phyloP scores from a whole-genome alignment of 2,329 filamentous ascomycete species.

The Tolypocladium capitatum region DNA sequence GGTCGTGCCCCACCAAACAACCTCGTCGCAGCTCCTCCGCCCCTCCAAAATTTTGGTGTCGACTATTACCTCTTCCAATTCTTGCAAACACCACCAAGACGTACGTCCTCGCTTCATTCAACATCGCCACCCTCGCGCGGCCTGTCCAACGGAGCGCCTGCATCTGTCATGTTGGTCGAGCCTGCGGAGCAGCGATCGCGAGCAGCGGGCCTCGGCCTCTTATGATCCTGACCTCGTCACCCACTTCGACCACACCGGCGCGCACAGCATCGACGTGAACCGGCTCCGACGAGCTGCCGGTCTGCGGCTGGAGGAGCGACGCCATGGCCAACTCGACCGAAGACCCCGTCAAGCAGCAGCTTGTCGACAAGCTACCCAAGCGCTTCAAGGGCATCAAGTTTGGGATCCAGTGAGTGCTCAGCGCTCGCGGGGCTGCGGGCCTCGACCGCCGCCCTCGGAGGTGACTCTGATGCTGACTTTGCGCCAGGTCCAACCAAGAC shows the following conservation, averaged over 20 bases:
- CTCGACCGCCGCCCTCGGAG: not conserved
- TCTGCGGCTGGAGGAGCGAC: not conserved
- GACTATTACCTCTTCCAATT: not conserved
- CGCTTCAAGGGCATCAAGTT: constrained; percentile 87
- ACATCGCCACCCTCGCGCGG: not conserved
- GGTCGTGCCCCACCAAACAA: constrained; percentile 1
- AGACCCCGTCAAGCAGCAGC: constrained; percentile 54
- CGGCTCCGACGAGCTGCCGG: not conserved
- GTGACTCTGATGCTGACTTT: not conserved
- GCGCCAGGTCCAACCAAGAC: constrained; percentile 67
- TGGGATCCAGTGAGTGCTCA: constrained; percentile 58
- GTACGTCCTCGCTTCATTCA: not conserved
- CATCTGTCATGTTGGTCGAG: constrained; percentile 4
- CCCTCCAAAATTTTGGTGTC: not conserved
- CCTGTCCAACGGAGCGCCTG: not conserved
- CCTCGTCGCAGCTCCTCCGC: not conserved
- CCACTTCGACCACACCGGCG: not conserved
- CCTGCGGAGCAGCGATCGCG: constrained; percentile 1
- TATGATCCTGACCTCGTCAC: constrained; percentile 1
- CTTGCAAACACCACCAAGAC: not conserved
- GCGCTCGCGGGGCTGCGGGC: not conserved
- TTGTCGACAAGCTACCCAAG: constrained; percentile 74
- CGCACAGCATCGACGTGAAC: not conserved
- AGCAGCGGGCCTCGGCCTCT: constrained; percentile 1
- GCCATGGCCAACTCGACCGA: constrained; percentile 5